A percentile compares a stretch with the other conserved stretches of the same genome.
Evolutionary conservation across 257 asterid species (phyloP).

Genomic region (Plantago ovata): DNA sequence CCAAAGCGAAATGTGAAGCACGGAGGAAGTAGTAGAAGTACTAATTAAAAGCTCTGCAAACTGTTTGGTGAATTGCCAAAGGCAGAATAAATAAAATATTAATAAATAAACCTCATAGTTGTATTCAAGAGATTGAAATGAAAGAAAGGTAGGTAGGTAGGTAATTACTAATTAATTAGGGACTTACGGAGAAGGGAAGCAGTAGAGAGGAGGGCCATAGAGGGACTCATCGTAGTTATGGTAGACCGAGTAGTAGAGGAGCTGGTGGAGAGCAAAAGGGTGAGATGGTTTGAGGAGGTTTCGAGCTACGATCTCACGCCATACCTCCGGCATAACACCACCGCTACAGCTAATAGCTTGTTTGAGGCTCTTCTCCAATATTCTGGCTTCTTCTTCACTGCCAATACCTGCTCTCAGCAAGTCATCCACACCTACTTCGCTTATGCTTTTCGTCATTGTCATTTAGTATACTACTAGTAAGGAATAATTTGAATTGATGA

Average conservation of each 20-base stretch:
- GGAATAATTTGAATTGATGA: no score
- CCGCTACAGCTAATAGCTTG: conserved; percentile 26
- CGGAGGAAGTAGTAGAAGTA: no score
- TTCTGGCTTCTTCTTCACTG: conserved; percentile 44
- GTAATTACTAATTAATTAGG: no score
- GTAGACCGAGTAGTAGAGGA: conserved; percentile 63
- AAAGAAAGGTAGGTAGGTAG: no score
- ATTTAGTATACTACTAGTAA: no score
- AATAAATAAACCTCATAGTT: no score
- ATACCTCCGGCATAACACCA: conserved; percentile 38
- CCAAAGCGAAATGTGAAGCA: neutral
- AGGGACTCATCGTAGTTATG: conserved; percentile 38
- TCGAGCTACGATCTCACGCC: conserved; percentile 50
- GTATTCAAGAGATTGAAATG: no score
- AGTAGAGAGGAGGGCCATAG: conserved; percentile 71
- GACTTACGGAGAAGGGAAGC: conserved; percentile 85
- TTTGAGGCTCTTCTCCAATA: conserved; percentile 38
- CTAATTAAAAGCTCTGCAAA: neutral
- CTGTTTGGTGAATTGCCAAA: neutral
- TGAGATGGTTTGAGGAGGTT: conserved; percentile 68
- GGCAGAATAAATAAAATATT: no score
- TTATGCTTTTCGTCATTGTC: conserved; percentile 44
- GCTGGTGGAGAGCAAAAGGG: conserved; percentile 72
- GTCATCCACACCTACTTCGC: conserved; percentile 50
- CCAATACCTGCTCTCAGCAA: conserved; percentile 50